These are phyloP conservation scores for Barnettozyma sp. DNA, from an alignment of 805 yeast species.

Conservation along the genomic window DNA sequence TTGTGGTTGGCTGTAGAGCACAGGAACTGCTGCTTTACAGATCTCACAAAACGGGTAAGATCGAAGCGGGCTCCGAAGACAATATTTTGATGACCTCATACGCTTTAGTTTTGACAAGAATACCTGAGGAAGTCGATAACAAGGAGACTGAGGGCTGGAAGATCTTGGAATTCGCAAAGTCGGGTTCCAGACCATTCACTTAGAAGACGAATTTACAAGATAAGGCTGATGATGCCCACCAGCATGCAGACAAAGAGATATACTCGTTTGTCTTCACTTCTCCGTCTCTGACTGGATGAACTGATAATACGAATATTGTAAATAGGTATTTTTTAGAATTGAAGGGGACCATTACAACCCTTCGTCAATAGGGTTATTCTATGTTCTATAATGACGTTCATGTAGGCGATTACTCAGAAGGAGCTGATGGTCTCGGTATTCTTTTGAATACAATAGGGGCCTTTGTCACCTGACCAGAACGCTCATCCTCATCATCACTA, in stretches of 20 bases:
- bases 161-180: slow-evolving; percentile 88
- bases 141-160: slow-evolving; percentile 96
- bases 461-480: background rate
- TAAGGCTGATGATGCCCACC: too few relatives aligned
- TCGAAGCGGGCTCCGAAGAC: slow-evolving; percentile 94
- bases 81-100: slow-evolving; percentile 89
- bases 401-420: too few relatives aligned
- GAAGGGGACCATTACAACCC: background rate
- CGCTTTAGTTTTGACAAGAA: slow-evolving; percentile 91
- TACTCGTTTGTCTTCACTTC: too few relatives aligned
- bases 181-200: slow-evolving; percentile 76
- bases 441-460: too few relatives aligned
- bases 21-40: slow-evolving; percentile 90
- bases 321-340: slow-evolving; percentile 11
- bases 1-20: slow-evolving; percentile 91
- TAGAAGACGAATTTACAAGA: too few relatives aligned
- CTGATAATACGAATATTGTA: slow-evolving; percentile 3
- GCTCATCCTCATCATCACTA: slow-evolving; percentile 15
- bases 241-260: too few relatives aligned
- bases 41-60: slow-evolving; percentile 85
- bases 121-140: slow-evolving; percentile 87
- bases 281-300: background rate
- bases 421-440: too few relatives aligned
- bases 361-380: too few relatives aligned
- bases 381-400: too few relatives aligned